These are phyloP conservation scores for Euptelea pleiosperma DNA, from an alignment of 164 flowering plant genomes.

Conservation along the genomic window DNA sequence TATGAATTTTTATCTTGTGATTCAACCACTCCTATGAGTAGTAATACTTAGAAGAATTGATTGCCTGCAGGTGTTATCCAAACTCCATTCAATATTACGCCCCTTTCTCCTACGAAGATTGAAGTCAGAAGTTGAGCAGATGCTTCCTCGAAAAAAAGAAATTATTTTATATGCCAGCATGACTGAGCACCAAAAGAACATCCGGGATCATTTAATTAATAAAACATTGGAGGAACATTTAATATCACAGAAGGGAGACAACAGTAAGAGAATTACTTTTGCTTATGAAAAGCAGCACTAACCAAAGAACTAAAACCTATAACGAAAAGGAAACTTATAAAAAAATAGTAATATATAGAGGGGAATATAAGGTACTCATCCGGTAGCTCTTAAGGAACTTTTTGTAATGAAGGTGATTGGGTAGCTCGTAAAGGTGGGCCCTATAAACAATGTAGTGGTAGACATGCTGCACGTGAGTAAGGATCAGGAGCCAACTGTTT, in stretches of 20 bases:
- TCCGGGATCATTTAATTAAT: conserved; percentile 77
- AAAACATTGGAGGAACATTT: conserved; percentile 60
- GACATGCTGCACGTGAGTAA: no score
- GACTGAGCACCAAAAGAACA: conserved; percentile 84
- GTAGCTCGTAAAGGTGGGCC: no score
- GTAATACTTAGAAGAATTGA: not conserved
- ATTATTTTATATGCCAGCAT: conserved; percentile 84
- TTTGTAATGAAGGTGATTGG: no score
- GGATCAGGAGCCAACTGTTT: no score
- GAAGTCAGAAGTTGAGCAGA: conserved; percentile 87
- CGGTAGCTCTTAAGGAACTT: not conserved
- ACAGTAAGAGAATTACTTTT: conserved; percentile 36
- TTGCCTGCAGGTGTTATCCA: conserved; percentile 69
- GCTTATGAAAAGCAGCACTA: not conserved
- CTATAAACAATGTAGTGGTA: no score
- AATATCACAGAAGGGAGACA: conserved; percentile 29
- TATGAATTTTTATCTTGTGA: not conserved
- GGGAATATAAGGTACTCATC: not conserved
- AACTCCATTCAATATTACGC: conserved; percentile 89
- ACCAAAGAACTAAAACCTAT: not conserved
- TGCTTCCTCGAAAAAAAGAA: conserved; percentile 93
- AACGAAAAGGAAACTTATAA: no score
- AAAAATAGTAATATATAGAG: not conserved
- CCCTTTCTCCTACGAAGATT: conserved; percentile 95
- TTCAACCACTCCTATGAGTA: not conserved